Evolutionary conservation across 2,329 filamentous ascomycete genomes (phyloP).

Genomic region (Alternaria hordeiaustralica): DNA sequence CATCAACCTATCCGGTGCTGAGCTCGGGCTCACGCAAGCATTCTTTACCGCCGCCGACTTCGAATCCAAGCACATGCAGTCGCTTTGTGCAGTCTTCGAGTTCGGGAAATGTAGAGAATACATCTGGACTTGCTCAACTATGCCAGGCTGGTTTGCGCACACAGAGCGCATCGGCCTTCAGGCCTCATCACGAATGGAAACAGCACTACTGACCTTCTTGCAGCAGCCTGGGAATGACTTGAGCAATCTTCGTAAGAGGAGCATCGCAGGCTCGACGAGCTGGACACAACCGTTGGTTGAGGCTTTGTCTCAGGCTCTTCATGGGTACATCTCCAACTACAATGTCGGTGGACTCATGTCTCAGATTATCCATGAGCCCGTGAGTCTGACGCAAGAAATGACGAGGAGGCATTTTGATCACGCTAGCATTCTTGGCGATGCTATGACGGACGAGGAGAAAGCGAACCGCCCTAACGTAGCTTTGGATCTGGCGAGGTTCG

Average conservation of each 20-base stretch:
- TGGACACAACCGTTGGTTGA: background rate
- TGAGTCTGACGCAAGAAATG: background rate
- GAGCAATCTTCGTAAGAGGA: background rate
- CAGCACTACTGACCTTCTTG: background rate
- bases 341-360: background rate
- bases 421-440: background rate
- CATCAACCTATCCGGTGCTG: background rate
- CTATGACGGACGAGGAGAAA: background rate
- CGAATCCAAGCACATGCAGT: background rate
- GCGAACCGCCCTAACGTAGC: background rate
- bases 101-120: background rate
- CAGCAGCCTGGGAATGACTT: background rate
- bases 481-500: background rate
- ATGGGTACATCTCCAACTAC: background rate
- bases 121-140: background rate
- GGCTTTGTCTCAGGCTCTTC: background rate
- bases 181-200: background rate
- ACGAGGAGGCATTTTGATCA: background rate
- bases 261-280: background rate
- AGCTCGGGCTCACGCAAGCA: background rate
- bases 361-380: background rate
- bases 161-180: background rate
- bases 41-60: background rate
- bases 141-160: background rate
- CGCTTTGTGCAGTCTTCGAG: background rate